These are phyloP conservation scores for Magnolia officinalis DNA, from an alignment of 164 flowering plant species.

Conservation along the genomic window DNA sequence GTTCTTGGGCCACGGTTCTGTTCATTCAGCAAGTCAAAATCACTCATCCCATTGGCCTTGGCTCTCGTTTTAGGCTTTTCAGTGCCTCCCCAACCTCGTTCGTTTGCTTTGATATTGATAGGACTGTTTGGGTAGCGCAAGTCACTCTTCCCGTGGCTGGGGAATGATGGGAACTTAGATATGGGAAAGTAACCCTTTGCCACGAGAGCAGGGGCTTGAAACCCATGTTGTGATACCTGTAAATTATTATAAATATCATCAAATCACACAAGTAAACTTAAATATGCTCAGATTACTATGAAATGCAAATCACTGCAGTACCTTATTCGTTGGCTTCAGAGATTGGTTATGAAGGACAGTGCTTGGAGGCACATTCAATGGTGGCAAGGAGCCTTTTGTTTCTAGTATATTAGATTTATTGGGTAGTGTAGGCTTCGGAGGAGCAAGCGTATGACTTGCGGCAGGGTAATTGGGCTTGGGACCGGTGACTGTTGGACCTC, in stretches of 20 bases:
- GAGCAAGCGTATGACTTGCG: conserved; percentile 20
- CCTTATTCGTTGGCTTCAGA: conserved; percentile 39
- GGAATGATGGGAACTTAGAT: conserved; percentile 21
- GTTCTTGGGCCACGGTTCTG: conserved; percentile 54
- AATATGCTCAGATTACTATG: neutral
- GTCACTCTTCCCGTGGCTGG: conserved; percentile 34
- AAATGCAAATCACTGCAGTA: conserved; percentile 6
- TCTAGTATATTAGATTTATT: conserved; percentile 26
- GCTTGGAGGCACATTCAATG: conserved; percentile 25
- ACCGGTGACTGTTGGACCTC: conserved; percentile 20
- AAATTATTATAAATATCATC: neutral
- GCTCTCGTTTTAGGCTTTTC: conserved; percentile 42
- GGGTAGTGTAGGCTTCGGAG: conserved; percentile 18
- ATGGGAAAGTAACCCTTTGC: conserved; percentile 31
- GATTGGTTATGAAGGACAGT: conserved; percentile 27
- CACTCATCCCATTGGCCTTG: conserved; percentile 27
- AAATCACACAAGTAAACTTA: neutral
- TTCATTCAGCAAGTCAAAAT: conserved; percentile 39
- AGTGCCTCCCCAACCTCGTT: conserved; percentile 25
- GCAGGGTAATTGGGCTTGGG: conserved; percentile 28
- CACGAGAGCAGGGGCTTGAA: conserved; percentile 32
- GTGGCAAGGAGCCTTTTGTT: conserved; percentile 20
- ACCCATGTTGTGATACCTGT: conserved; percentile 23
- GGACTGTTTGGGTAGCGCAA: conserved; percentile 31
- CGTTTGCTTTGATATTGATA: conserved; percentile 30